Evolutionary conservation across 164 flowering plant genomes (phyloP), one percentile per base, ranked within the genome.

Genomic region (Nymphaea thermarum): DNA sequence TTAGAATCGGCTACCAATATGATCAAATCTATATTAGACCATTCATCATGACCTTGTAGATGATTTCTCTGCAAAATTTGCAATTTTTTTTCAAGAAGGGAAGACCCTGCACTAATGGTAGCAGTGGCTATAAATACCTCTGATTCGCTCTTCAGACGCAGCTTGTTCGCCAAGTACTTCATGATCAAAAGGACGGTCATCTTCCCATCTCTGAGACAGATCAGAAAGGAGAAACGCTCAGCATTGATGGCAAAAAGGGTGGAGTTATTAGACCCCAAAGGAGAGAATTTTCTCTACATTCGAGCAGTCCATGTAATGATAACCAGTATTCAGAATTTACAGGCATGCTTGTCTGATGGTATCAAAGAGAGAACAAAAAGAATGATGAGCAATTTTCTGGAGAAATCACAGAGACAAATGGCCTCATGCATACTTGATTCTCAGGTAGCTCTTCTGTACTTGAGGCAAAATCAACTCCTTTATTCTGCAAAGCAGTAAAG

Each of bases 161-260:
- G 87, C 84, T 94, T 94, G 68, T 85, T 92, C 73, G 81, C 91
- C 85, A 94, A 72, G 80, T 94, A 94, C 82, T 94, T 91, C 81
- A 82, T 81, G 66, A 94, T 71, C 76, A 94, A 68, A 70, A 87
- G 77, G 73, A 94, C 86, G 45, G 98, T 87, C 96, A 87, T 94
- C 79, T 80, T 82, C 65, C 94, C 91, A 75, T 91, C 96, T 79
- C 99, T 94, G 72, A 55, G 12, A 10, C 71, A 45, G 53, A 44
- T 67, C 18, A 55, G 66, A 60, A 65, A 2, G 43, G 51, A 36
- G 16, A 55, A 60, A 44, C 43, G 12, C 57, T 51, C 57, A 51
- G 8, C 57, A 7, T 51, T 51, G 8, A 51, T 15, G 65, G 7
- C 5, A 68, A 44, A 43, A 16, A 51, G 57, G 14, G 8, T 15